Base-by-base conservation (phyloP, 2,329 filamentous ascomycete species). In the Penicillium sp. region DNA sequence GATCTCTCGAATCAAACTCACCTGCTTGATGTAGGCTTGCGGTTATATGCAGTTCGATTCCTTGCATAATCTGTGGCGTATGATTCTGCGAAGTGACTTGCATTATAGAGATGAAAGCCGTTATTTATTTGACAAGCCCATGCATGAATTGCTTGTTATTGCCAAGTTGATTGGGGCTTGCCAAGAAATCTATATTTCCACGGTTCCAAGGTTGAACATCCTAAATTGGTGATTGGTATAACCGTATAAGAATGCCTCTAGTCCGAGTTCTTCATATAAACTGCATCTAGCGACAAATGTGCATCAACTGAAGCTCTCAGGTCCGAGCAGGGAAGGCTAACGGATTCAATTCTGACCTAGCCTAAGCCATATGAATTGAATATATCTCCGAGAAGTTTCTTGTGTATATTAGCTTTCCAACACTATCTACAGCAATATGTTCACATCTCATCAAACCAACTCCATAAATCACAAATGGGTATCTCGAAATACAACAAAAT, bases 401-500 rank as follows among this genome's bases (percentile, higher is more conserved):
- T 27, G 19, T 3, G 3, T 23, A 12, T n/a, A 27, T 27, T 4
- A 12, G 23, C 15, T 4, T 25, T 39, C 19, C 12, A 50, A n/a
- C 19, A 21, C 8, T 33, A 36, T 15, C 1, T 29, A 15, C n/a
- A 35, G 39, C 10, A 45, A n/a, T 25, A 59, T 31, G 0, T 10
- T 36, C 19, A 29, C 33, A 19, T 48, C 25, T 2, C 42, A 39
- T 10, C 35, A 10, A 17, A 49, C 33, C n/a, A 48, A 27, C 42
- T 38, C 10, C 35, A 33, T 31, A 43, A 45, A 51, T 39, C 19
- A 42, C 35, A 57, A 57, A 49, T 53, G 53, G 57, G 57, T 59
- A 59, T 59, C 57, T 48, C 48, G 49, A 51, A 47, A 45, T 41
- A 13, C 49, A 59, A 35, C 49, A 56, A 35, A 13, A 49, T 13